Conservation (phyloP, 164 flowering plant genomes). For the Magnolia sinica region DNA sequence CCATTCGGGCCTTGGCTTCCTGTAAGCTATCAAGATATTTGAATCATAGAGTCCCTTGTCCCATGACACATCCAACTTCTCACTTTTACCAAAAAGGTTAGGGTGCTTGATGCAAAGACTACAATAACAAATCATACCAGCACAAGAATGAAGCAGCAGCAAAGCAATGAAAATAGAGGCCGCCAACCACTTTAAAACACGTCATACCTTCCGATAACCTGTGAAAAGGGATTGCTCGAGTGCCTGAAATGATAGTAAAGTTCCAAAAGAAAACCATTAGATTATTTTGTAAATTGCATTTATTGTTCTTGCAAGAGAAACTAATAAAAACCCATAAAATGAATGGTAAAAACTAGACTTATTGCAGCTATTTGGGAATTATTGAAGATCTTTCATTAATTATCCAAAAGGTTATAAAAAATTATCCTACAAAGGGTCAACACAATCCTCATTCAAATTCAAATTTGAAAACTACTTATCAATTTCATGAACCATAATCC, state of each 20-base stretch:
- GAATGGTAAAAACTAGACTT: neutral
- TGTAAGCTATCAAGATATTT: slow-evolving; percentile 60
- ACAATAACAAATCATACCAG: slow-evolving; percentile 7
- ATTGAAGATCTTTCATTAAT: neutral
- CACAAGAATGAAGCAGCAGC: neutral
- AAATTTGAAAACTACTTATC: neutral
- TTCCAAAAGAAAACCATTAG: slow-evolving; percentile 3
- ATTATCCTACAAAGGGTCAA: neutral
- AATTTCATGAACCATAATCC: neutral
- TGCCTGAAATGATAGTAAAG: slow-evolving; percentile 29
- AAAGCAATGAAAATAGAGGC: neutral
- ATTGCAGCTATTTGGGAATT: neutral
- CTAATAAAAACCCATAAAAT: slow-evolving; percentile 3
- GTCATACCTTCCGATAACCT: slow-evolving; percentile 69
- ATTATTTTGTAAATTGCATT: neutral
- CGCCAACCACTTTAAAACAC: neutral
- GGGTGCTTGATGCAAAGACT: slow-evolving; percentile 92
- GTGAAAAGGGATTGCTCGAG: slow-evolving; percentile 60
- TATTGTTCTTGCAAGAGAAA: neutral
- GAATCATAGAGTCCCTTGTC: slow-evolving; percentile 92
- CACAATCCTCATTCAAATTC: neutral
- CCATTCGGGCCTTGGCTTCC: slow-evolving; percentile 85
- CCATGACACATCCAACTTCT: slow-evolving; percentile 87
- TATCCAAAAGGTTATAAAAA: neutral
- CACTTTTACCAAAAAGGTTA: slow-evolving; percentile 86